Conservation (phyloP, 257 asterid species). For the Penstemon davidsonii region DNA sequence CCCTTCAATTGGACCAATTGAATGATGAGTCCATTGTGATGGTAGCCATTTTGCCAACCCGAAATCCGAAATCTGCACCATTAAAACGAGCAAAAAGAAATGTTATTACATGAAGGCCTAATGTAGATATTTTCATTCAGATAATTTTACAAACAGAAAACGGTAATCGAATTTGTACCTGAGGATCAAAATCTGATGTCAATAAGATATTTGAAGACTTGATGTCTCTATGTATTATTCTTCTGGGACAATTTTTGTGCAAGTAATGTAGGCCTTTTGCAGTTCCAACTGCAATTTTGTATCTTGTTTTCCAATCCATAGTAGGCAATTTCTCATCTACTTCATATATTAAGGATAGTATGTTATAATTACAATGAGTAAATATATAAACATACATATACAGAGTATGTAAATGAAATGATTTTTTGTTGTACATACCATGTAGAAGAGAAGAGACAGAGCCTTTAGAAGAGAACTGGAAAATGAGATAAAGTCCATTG, state of each 20-base stretch:
- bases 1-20: constrained; percentile 94
- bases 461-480: constrained; percentile 90
- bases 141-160: background rate
- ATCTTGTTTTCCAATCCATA: constrained; percentile 87
- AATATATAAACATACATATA: background rate
- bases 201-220: constrained; percentile 77
- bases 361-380: background rate
- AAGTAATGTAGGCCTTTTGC: constrained; percentile 83
- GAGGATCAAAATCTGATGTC: constrained; percentile 78
- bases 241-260: constrained; percentile 87
- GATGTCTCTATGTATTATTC: constrained; percentile 91
- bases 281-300: constrained; percentile 81
- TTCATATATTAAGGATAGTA: background rate
- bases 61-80: constrained; percentile 80
- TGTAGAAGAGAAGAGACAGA: constrained; percentile 90
- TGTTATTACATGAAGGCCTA: background rate
- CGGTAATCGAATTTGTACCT: constrained; percentile 43
- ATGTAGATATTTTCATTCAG: background rate
- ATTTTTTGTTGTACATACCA: constrained; percentile 35
- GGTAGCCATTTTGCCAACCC: constrained; percentile 99
- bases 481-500: constrained; percentile 82
- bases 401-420: background rate
- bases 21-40: constrained; percentile 93
- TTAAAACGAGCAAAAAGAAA: background rate
- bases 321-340: constrained; percentile 61